Evolutionary conservation across 1,139 yeast genomes (phyloP), one percentile per base, ranked within the genome.

Genomic region (Yamadazyma diddensiae): DNA sequence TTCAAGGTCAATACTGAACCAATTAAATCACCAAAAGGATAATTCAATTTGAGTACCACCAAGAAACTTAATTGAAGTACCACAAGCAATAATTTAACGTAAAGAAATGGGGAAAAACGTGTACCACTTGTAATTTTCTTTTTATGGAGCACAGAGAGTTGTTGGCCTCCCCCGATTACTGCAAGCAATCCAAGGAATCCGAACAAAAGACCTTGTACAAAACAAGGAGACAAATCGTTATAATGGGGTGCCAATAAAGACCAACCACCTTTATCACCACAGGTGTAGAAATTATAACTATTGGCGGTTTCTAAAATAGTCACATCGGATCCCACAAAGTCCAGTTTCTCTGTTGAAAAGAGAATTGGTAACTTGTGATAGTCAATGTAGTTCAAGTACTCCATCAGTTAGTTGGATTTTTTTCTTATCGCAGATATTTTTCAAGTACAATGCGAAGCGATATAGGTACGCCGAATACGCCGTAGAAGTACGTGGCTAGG

Each of bases 211-310:
- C 95, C 97, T 47, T 83, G 86, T 25, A 82, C 65, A 50, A 90
- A 81, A 50, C 97, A 90, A 2, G 92, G 84, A 1, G 96, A 79
- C 37, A 87, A 71, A 49, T 83, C 94, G 30, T 76, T 76, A 46
- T 77, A 76, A 6, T 46, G 34, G 26, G 67, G 33, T 70, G 83
- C 63, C 7, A 84, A 56, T 0, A 94, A 86, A 1, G 85, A 84
- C 80, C 88, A 84, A 2, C 95, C 95, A 42, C 80, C 87, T 13
- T 30, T 26, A 21, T 46, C 45, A 29, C 25, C 24, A 31, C 49
- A 37, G 33, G 32, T 24, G 15, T 26, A 34, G 28, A 39, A 37
- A 18, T 8, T 25, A 11, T 9, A 26, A 28, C 15, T 9, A n/a
- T n/a, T 13, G 15, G 25, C 6, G 11, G n/a, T 21, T 21, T 6